Base-by-base conservation (phyloP, 2,329 filamentous ascomycete species). In the Ceratocystis papillata region DNA sequence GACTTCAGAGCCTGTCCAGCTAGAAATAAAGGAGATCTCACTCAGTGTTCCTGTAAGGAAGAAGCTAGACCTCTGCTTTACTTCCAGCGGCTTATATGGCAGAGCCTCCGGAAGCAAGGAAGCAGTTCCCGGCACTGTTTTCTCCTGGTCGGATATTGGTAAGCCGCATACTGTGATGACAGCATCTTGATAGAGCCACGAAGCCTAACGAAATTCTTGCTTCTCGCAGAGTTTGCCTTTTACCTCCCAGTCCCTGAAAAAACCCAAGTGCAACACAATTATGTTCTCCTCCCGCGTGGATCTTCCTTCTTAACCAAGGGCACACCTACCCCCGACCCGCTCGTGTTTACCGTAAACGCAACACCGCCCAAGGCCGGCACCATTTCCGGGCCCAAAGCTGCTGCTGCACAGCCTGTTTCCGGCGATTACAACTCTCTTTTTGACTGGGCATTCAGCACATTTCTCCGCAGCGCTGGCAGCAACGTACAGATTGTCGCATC, bases 21-120 rank as follows among this genome's bases (percentile, higher is more conserved):
- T 87, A 20, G 81, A 82, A 69, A 77, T 87, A 67, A 85, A 84
- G 73, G 85, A 87, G 57, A 84, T 88, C 22, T 87, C 84, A 0
- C 78, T 87, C n/a, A 82, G 83, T 0, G 79, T 87, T 3, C 86
- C 86, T 0, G 83, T 85, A 75, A 79, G 86, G 69, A 88, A 88
- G 75, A 88, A 87, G 74, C 84, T 84, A 70, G 83, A 84, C 69
- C 73, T 88, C 7, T 85, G 82, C 73, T 81, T 87, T 69, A 87
- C 84, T 1, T 75, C 78, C 5, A 78, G 79, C 68, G 81, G 83
- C 69, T 71, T 87, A 44, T 87, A 86, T 69, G 83, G 83, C 15
- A 78, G 81, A 45, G 76, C 77, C 0, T 76, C 82, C 0, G 79
- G 79, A 55, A 80, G 81, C 1, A 79, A 78, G 1, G 75, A 76